phyloP scores from a whole-genome alignment of 139 green algal species.

The Pleodorina starrii region DNA sequence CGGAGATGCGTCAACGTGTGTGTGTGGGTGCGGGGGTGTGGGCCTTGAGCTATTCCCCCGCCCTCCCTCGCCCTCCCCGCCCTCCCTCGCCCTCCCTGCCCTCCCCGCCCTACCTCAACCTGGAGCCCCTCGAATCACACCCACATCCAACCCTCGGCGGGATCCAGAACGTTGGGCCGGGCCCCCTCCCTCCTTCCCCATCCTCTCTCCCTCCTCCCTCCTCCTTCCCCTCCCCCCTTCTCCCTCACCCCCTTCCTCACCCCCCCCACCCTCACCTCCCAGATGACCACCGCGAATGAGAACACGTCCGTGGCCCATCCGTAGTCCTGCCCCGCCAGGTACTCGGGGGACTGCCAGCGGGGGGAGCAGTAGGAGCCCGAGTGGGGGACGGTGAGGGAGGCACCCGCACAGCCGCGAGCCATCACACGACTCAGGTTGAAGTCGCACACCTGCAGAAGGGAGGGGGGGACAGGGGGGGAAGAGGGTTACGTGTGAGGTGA shows the following conservation, averaged over 20 bases:
- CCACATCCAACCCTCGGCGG: too few relatives aligned
- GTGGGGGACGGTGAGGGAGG: constrained; percentile 32
- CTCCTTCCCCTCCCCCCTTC: neutral
- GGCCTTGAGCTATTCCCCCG: too few relatives aligned
- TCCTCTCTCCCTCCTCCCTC: neutral
- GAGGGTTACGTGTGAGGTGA: too few relatives aligned
- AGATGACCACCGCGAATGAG: constrained; percentile 29
- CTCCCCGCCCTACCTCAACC: too few relatives aligned
- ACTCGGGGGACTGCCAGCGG: constrained; percentile 69
- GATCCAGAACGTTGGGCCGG: too few relatives aligned
- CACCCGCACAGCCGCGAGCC: neutral
- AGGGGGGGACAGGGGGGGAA: neutral
- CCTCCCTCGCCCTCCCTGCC: too few relatives aligned
- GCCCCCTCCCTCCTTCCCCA: too few relatives aligned
- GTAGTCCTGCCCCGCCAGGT: constrained; percentile 48
- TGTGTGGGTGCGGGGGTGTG: too few relatives aligned
- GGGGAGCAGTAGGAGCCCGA: constrained; percentile 34
- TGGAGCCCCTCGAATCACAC: too few relatives aligned
- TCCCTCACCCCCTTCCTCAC: neutral
- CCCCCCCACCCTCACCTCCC: constrained; percentile 30
- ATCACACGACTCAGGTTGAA: constrained; percentile 67
- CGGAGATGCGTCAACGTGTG: too few relatives aligned
- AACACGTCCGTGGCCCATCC: constrained; percentile 23
- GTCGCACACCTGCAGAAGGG: constrained; percentile 62
- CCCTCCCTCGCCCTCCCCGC: too few relatives aligned